Percentiles rank a stretch among this genome's conserved stretches.
Conservation (phyloP, 805 yeast species). For the Zygotorulaspora danielsina region DNA sequence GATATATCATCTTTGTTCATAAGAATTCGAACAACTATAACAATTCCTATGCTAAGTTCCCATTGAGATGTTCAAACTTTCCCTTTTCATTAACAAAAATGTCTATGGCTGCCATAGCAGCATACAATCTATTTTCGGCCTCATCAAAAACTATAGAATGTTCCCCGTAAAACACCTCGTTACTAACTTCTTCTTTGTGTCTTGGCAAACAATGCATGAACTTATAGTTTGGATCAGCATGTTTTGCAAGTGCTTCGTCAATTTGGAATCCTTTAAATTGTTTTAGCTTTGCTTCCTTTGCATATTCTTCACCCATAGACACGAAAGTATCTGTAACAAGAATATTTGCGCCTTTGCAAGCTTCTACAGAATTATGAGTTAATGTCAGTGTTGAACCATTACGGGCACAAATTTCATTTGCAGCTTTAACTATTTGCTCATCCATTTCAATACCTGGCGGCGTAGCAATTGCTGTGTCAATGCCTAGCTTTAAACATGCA, state of each 20-base stretch:
- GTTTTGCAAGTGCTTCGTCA: constrained; percentile 54
- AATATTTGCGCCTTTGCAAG: constrained; percentile 70
- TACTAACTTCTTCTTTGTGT: constrained; percentile 89
- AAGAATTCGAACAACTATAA: too few species aligned
- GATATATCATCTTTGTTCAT: too few species aligned
- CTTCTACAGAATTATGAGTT: constrained; percentile 69
- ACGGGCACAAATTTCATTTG: constrained; percentile 48
- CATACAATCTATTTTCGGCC: constrained; percentile 93
- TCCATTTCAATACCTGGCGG: constrained; percentile 72
- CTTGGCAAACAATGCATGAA: constrained; percentile 99
- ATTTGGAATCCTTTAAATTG: constrained; percentile 89
- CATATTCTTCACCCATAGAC: constrained; percentile 95
- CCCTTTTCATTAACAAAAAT: constrained; percentile 86
- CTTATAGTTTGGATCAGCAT: constrained; percentile 70
- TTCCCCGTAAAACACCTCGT: constrained; percentile 83
- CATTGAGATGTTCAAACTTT: constrained; percentile 38
- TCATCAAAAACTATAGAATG: constrained; percentile 87
- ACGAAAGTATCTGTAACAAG: constrained; percentile 95
- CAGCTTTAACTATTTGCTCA: constrained; percentile 48
- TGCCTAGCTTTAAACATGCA: constrained; percentile 81
- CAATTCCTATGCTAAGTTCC: too few species aligned
- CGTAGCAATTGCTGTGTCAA: constrained; percentile 76
- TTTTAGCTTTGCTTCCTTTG: constrained; percentile 62
- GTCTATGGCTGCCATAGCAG: constrained; percentile 92
- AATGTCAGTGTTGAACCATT: constrained; percentile 52